phyloP scores from a whole-genome alignment of 2,329 filamentous ascomycete species.

The Geosmithia flava region DNA sequence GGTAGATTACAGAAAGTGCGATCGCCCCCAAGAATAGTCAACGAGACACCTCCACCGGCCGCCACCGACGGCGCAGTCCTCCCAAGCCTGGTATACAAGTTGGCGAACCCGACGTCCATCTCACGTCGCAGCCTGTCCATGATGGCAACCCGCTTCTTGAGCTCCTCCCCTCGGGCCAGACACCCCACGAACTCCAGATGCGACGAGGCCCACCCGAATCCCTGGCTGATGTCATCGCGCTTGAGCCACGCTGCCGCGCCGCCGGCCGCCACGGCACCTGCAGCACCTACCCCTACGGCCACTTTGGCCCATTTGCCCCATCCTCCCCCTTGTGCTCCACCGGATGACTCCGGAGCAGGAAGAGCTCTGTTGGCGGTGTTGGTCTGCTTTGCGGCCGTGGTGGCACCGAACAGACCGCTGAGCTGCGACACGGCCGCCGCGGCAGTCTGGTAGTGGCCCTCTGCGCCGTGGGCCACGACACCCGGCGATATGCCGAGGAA shows the following conservation, averaged over 20 bases:
- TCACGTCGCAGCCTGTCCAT: constrained; percentile 54
- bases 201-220: constrained; percentile 72
- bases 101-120: constrained; percentile 64
- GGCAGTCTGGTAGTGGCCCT: constrained; percentile 66
- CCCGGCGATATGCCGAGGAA: constrained; percentile 73
- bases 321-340: background rate
- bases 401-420: constrained; percentile 44
- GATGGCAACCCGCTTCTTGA: constrained; percentile 59
- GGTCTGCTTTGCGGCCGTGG: constrained; percentile 17
- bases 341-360: constrained; percentile 11
- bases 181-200: constrained; percentile 93
- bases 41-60: constrained; percentile 30
- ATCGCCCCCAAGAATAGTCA: constrained; percentile 51
- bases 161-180: constrained; percentile 70
- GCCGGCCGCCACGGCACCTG: constrained; percentile 68
- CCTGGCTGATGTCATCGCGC: constrained; percentile 64
- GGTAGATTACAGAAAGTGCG: constrained; percentile 86
- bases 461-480: constrained; percentile 75
- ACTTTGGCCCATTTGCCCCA: constrained; percentile 80
- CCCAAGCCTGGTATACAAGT: constrained; percentile 79
- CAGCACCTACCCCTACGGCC: constrained; percentile 76
- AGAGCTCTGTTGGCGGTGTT: constrained; percentile 9
- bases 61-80: constrained; percentile 45
- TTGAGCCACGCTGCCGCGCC: constrained; percentile 80
- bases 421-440: constrained; percentile 60